Conservation (phyloP, 2,329 filamentous ascomycete species). For the Hymenoscyphus salicellus region DNA sequence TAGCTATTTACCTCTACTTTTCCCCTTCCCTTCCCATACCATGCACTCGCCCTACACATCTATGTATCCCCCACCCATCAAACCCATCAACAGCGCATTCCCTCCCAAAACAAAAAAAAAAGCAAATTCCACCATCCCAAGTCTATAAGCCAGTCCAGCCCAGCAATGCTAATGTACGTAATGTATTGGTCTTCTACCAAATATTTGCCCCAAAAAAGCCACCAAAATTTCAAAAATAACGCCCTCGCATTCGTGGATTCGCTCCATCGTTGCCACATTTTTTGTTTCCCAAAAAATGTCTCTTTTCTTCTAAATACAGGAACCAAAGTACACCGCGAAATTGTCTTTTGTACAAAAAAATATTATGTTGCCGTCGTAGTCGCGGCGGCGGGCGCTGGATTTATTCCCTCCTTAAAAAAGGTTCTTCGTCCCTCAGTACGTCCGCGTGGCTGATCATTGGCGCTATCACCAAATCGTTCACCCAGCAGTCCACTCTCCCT, state of each 20-base stretch:
- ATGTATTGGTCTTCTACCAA: no score
- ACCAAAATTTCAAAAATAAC: no score
- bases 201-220: no score
- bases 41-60: no score
- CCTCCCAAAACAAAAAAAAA: neutral
- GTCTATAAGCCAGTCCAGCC: neutral
- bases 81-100: no score
- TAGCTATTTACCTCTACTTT: no score
- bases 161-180: no score
- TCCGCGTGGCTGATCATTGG: conserved; percentile 8
- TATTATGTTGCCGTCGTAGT: neutral
- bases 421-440: conserved; percentile 22
- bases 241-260: no score
- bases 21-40: no score
- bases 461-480: conserved; percentile 9
- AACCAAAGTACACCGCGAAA: neutral
- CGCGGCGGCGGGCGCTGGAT: conserved; percentile 15
- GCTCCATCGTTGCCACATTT: neutral
- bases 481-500: conserved; percentile 1
- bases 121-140: neutral
- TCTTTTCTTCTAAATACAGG: neutral
- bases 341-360: neutral
- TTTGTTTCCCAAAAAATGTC: neutral
- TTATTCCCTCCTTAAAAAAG: conserved; percentile 28
- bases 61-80: no score